Base-by-base conservation (phyloP, 495 filamentous ascomycete species). In the Chaetomium fimeti region DNA sequence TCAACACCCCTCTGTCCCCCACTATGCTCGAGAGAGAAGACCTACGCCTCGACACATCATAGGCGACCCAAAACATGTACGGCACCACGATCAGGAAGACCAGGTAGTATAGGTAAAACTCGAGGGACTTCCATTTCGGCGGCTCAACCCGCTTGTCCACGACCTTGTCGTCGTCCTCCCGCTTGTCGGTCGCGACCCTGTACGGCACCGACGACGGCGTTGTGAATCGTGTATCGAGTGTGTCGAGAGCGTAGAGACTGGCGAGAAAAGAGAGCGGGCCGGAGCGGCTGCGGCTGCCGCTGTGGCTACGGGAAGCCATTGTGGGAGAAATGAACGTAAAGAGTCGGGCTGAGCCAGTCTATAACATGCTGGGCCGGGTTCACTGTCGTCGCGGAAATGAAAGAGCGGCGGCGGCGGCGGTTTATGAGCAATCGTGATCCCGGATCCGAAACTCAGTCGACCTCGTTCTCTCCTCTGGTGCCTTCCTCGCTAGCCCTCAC, bases 161-260 rank as follows among this genome's bases (percentile, higher is more conserved):
- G 56, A 73, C 75, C 76, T 59, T 64, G 43, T 66, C 67, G 51
- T 57, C 65, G 48, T 57, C 65, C 72, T 55, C 71, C 70, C 27
- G 66, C 62, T 15, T 43, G 43, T 80, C 83, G 45, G 76, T 63
- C 60, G 80, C 76, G 54, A 80, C 70, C 65, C 80, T 81, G 73
- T 87, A 83, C 25, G 89, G 85, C n/a, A 86, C 84, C 25, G 77
- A 83, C 20, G 91, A 84, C 12, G 90, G 84, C 52, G 83, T 86
- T 28, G 88, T 90, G 74, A 98, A 92, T 67, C 94, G 88, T 64
- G 91, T 93, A 81, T 98, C 94, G 74, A 98, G 86, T 32, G 92
- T 95, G 70, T 97, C 91, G 63, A 96, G 87, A 58, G 89, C 88
- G 78, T 92, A 95, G 57, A 93, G 74, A 54, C 81, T 81, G 67